These are phyloP conservation scores for Ampelocalamus luodianensis DNA, from an alignment of 176 grass and related monocot genomes.

Conservation along the genomic window DNA sequence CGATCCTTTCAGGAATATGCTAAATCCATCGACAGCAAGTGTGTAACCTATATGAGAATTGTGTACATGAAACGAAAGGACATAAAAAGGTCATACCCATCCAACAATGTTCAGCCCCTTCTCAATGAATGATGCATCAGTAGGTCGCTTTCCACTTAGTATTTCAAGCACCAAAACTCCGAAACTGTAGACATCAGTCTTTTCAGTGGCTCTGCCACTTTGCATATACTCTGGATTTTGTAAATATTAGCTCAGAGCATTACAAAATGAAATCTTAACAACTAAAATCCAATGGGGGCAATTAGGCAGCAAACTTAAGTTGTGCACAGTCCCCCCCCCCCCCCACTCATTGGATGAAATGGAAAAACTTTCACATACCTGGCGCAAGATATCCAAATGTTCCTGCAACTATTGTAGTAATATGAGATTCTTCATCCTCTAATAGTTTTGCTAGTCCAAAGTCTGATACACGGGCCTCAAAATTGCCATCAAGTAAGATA, in stretches of 20 bases:
- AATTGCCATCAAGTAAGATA: constrained; percentile 92
- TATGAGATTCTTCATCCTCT: constrained; percentile 97
- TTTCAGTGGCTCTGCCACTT: constrained; percentile 95
- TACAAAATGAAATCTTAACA: neutral
- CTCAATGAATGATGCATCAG: constrained; percentile 95
- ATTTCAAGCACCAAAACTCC: constrained; percentile 96
- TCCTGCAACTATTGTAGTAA: constrained; percentile 98
- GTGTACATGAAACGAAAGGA: neutral
- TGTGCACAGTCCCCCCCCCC: neutral
- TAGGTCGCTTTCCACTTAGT: constrained; percentile 89
- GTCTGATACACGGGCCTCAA: constrained; percentile 95
- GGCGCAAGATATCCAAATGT: constrained; percentile 99
- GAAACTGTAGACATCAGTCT: constrained; percentile 98
- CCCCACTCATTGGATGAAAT: constrained; percentile 1
- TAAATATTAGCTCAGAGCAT: constrained; percentile 41
- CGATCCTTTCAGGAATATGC: neutral
- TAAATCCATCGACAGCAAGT: constrained; percentile 5
- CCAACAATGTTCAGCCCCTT: constrained; percentile 99
- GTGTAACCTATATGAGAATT: neutral
- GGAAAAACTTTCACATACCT: constrained; percentile 54
- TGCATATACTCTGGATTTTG: constrained; percentile 91
- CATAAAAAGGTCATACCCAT: constrained; percentile 73
- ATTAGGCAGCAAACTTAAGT: neutral
- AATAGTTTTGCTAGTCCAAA: constrained; percentile 97
- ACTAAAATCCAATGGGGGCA: neutral